phyloP scores from a whole-genome alignment of 345 rosid genomes.

The Luvunga scandens region DNA sequence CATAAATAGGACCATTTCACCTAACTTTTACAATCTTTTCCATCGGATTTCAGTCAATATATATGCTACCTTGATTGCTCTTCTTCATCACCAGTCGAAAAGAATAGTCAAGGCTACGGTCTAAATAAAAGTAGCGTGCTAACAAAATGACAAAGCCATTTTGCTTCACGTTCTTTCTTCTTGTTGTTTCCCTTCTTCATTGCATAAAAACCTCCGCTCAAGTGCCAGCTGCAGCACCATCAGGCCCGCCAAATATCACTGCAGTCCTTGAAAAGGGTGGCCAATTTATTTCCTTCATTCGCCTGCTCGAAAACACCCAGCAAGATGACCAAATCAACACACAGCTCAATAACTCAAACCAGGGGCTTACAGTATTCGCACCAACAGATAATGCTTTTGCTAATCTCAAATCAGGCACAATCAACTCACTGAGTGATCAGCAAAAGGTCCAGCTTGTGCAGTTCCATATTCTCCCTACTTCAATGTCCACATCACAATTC shows the following conservation, averaged over 20 bases:
- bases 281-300: slow-evolving; percentile 62
- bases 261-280: slow-evolving; percentile 77
- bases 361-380: slow-evolving; percentile 77
- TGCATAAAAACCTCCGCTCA: slow-evolving; percentile 36
- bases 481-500: slow-evolving; percentile 64
- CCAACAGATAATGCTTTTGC: slow-evolving; percentile 77
- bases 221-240: slow-evolving; percentile 44
- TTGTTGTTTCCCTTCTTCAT: slow-evolving; percentile 32
- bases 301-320: slow-evolving; percentile 61
- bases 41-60: slow-evolving; percentile 10
- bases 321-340: slow-evolving; percentile 73
- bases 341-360: slow-evolving; percentile 64
- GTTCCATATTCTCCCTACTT: slow-evolving; percentile 69
- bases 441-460: slow-evolving; percentile 75
- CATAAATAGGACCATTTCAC: slow-evolving; percentile 30
- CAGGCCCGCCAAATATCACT: slow-evolving; percentile 69
- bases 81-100: background rate
- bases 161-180: slow-evolving; percentile 21
- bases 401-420: slow-evolving; percentile 59
- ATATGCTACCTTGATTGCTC: slow-evolving; percentile 8
- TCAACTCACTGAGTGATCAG: slow-evolving; percentile 66
- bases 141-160: slow-evolving; percentile 36
- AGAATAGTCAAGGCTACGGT: background rate
- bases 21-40: slow-evolving; percentile 25
- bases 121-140: background rate